These are phyloP conservation scores for Epichloe gansuensis DNA, from an alignment of 2,329 filamentous ascomycete genomes.

Conservation along the genomic window DNA sequence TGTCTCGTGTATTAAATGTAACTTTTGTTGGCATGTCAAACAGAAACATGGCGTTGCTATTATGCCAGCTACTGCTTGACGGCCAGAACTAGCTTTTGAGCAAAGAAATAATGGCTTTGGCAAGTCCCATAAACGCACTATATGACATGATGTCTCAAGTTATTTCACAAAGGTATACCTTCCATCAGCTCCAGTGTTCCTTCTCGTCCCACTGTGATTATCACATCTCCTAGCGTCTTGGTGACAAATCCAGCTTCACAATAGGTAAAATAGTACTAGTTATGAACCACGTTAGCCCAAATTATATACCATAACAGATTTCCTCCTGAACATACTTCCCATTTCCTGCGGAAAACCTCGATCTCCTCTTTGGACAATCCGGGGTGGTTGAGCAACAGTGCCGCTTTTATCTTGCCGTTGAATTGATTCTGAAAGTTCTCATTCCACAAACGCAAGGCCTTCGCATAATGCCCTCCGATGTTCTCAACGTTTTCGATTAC, in stretches of 20 bases:
- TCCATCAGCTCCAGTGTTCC: conserved; percentile 58
- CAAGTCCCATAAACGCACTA: not conserved
- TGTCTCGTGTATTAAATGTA: not conserved
- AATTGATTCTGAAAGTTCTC: conserved; percentile 55
- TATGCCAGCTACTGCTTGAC: not conserved
- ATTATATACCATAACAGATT: not conserved
- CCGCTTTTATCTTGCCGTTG: conserved; percentile 44
- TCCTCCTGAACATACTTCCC: conserved; percentile 40
- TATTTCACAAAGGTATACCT: conserved; percentile 45
- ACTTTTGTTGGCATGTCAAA: not conserved
- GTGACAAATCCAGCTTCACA: conserved; percentile 63
- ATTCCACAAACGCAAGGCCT: conserved; percentile 55
- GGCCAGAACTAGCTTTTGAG: not conserved
- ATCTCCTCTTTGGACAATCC: conserved; percentile 49
- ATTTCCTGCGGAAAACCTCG: conserved; percentile 57
- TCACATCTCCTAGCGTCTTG: conserved; percentile 60
- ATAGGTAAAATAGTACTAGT: conserved; percentile 61
- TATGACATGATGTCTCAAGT: not conserved
- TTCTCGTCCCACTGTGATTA: conserved; percentile 57
- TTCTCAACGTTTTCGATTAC: conserved; percentile 58
- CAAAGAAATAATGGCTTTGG: not conserved
- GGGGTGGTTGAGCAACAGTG: conserved; percentile 44
- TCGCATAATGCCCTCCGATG: conserved; percentile 63
- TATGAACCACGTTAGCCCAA: conserved; percentile 6
- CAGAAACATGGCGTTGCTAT: not conserved